Evolutionary conservation across 1,139 yeast species (phyloP), one percentile per base, ranked within the genome.

Genomic region (Sugiyamaella xylanicola): DNA sequence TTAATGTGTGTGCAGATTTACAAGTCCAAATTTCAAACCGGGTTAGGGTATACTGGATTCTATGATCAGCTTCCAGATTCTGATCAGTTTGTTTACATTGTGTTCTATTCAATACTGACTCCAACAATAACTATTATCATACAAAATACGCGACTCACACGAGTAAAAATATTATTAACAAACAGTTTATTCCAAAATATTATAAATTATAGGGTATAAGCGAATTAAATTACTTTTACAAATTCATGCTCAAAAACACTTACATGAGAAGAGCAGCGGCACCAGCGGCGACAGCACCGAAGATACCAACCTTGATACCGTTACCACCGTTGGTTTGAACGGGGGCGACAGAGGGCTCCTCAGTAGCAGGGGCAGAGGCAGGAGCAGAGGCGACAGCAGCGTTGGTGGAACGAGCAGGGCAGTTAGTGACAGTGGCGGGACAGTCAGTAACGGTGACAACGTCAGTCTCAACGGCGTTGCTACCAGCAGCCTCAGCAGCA

Each of bases 211-310:
- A 32, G 37, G 37, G 37, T 32, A 32, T 32, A 32, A n/a, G 37
- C 37, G 37, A 32, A 32, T 32, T 8, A 32, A 32, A 32, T 32
- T 32, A 32, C 22, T 37, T 37, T 37, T 37, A 37, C 20, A 37
- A 37, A 37, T 15, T 37, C 29, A 37, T 15, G 15, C 22, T 16
- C 41, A 22, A 20, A 17, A 39, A 17, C n/a, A 43, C 41, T 53
- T 53, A 53, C 40, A 53, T 42, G 36, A 53, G 53, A 22, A 53
- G 56, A 39, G 56, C 56, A 43, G 52, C 50, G 37, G 53, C 56
- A 53, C 56, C 56, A 35, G 44, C 56, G 48, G 44, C 47, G 42
- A 46, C 56, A 48, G 47, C 56, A 37, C 56, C 56, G 27, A 45
- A 37, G 42, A 48, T 39, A 43, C 56, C 56, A 20, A 29, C 35